Percentiles rank a stretch among this genome's conserved stretches.
Conservation (phyloP, 805 yeast genomes). For the Schizosaccharomyces cryophilus region DNA sequence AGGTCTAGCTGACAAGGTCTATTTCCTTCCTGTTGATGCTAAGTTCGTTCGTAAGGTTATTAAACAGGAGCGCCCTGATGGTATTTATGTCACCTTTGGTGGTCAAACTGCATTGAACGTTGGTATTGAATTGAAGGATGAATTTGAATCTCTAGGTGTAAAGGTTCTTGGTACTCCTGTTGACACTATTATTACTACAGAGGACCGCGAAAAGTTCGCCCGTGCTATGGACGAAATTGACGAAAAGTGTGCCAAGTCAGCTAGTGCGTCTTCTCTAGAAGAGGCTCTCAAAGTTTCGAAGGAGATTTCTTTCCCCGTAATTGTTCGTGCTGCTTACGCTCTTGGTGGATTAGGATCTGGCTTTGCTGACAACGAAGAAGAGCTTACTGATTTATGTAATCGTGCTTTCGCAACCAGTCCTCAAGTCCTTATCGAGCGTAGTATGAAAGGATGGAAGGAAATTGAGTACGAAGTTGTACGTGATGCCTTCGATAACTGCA, state of each 20-base stretch:
- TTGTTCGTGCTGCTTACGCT: conserved; percentile 92
- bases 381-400: conserved; percentile 60
- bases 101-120: conserved; percentile 96
- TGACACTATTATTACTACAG: conserved; percentile 88
- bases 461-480: conserved; percentile 96
- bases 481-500: conserved; percentile 88
- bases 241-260: conserved; percentile 87
- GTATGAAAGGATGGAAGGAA: conserved; percentile 97
- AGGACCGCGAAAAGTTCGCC: conserved; percentile 91
- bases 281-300: conserved; percentile 72
- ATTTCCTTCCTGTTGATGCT: conserved; percentile 90
- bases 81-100: conserved; percentile 90
- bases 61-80: conserved; percentile 85
- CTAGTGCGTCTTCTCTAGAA: conserved; percentile 51
- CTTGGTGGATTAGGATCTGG: conserved; percentile 97
- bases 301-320: conserved; percentile 79
- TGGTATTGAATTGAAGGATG: conserved; percentile 88
- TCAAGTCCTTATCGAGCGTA: conserved; percentile 72
- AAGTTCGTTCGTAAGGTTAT: conserved; percentile 92
- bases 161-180: conserved; percentile 91
- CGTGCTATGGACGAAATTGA: conserved; percentile 81
- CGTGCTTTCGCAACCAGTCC: conserved; percentile 90
- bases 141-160: conserved; percentile 75
- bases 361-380: conserved; percentile 69
- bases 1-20: conserved; percentile 93